These are phyloP conservation scores for Tricholoma bakamatsutake DNA, from an alignment of 768 basidiomycete species.

Conservation along the genomic window DNA sequence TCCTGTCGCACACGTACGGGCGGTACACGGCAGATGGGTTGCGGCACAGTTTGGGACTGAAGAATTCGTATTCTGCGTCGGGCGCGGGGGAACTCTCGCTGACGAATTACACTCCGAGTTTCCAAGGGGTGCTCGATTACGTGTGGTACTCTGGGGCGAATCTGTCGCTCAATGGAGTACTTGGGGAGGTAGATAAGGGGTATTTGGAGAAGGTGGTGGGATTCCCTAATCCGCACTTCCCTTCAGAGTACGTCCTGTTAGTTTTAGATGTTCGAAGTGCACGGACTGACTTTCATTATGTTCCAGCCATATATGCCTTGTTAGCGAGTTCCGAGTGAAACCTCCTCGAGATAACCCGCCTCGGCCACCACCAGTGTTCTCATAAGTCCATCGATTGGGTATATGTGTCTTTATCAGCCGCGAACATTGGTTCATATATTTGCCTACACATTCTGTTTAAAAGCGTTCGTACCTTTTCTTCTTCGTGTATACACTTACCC, in stretches of 20 bases:
- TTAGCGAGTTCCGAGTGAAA: constrained; percentile 74
- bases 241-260: constrained; percentile 76
- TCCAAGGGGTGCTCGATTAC: constrained; percentile 86
- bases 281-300: constrained; percentile 1
- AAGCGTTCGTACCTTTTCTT: neutral
- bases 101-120: constrained; percentile 90
- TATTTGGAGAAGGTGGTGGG: constrained; percentile 92
- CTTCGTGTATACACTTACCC: neutral
- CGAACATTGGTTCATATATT: constrained; percentile 13
- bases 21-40: constrained; percentile 88
- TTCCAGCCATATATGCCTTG: constrained; percentile 64
- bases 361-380: constrained; percentile 20
- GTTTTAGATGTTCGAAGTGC: neutral
- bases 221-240: constrained; percentile 95
- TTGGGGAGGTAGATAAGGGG: constrained; percentile 78
- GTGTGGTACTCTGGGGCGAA: constrained; percentile 83
- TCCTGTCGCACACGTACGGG: constrained; percentile 88
- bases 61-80: constrained; percentile 71
- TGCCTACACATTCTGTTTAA: neutral
- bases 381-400: constrained; percentile 13
- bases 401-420: constrained; percentile 4
- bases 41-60: constrained; percentile 71
- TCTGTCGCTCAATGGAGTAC: constrained; percentile 72
- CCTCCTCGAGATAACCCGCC: constrained; percentile 47
- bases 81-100: constrained; percentile 47